These are phyloP conservation scores for Pseudocercospora pini-densiflorae DNA, from an alignment of 2,329 filamentous ascomycete species.

Conservation along the genomic window DNA sequence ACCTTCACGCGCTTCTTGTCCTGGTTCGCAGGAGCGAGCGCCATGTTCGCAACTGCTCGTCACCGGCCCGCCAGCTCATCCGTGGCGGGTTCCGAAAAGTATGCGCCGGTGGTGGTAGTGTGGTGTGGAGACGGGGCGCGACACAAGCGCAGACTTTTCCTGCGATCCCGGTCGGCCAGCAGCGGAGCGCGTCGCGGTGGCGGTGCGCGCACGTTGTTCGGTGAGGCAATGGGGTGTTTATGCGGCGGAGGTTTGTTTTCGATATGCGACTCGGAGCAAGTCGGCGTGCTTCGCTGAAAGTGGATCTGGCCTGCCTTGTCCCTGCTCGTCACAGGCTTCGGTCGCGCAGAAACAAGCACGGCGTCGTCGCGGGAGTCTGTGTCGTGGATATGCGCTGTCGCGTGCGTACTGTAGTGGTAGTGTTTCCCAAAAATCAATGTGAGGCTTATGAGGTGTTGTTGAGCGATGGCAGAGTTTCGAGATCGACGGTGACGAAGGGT, in stretches of 20 bases:
- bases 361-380: not conserved
- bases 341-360: not conserved
- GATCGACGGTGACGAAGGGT: not conserved
- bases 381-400: not conserved
- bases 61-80: slow-evolving; percentile 27
- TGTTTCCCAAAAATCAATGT: not conserved
- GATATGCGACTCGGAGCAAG: slow-evolving; percentile 19
- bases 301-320: not conserved
- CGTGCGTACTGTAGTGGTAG: not conserved
- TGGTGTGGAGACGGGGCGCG: slow-evolving; percentile 2
- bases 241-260: slow-evolving; percentile 12
- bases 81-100: slow-evolving; percentile 22
- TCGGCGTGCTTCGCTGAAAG: slow-evolving; percentile 11
- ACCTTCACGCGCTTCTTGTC: slow-evolving; percentile 83
- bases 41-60: slow-evolving; percentile 33
- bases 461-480: not conserved
- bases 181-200: slow-evolving; percentile 13
- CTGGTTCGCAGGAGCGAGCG: slow-evolving; percentile 46
- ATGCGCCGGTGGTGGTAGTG: slow-evolving; percentile 20
- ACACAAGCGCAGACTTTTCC: slow-evolving; percentile 11
- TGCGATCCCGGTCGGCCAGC: slow-evolving; percentile 12
- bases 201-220: not conserved
- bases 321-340: not conserved
- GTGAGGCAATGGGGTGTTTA: slow-evolving; percentile 5
- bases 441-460: not conserved